Evolutionary conservation across 371 early-diverging fungal species (phyloP).

Genomic region (Batrachochytrium dendrobatidis): DNA sequence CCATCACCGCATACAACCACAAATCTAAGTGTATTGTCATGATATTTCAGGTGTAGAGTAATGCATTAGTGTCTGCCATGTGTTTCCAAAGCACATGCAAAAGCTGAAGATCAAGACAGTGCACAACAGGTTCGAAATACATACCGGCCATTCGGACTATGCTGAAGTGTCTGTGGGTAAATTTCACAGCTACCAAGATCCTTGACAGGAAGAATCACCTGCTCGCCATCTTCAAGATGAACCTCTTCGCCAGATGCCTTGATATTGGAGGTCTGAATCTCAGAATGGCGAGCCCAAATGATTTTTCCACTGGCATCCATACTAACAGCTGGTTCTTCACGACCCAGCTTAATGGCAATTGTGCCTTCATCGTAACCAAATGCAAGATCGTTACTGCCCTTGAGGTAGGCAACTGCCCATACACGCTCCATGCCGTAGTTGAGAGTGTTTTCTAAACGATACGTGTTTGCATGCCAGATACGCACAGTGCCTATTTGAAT

Average conservation of each 20-base stretch:
- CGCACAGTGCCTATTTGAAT: conserved; percentile 62
- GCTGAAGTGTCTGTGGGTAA: conserved; percentile 92
- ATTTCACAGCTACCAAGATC: conserved; percentile 97
- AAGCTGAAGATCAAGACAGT: not conserved
- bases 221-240: conserved; percentile 85
- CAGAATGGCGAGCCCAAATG: conserved; percentile 95
- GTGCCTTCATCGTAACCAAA: conserved; percentile 95
- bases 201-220: conserved; percentile 75
- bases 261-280: conserved; percentile 90
- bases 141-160: conserved; percentile 87
- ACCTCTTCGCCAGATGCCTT: conserved; percentile 57
- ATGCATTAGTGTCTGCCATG: not conserved
- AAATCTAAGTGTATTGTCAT: conserved; percentile 50
- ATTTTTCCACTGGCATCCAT: conserved; percentile 96
- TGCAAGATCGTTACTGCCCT: conserved; percentile 84
- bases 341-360: conserved; percentile 86
- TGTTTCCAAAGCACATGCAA: not conserved
- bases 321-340: conserved; percentile 92
- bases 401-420: conserved; percentile 85
- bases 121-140: conserved; percentile 5
- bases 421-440: conserved; percentile 96
- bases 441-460: conserved; percentile 87
- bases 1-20: conserved; percentile 98
- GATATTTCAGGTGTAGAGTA: not conserved
- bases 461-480: conserved; percentile 97